These are phyloP conservation scores for Triticum aestivum DNA, from an alignment of 176 grass and related monocot genomes.

Conservation along the genomic window IWGSC_CS_RefSeq_v2.1 NC_057808.1:545821077-545821576, in stretches of 20 bases:
- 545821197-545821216: background rate
- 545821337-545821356: background rate
- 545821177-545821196: too few species aligned
- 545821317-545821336: background rate
- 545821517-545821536: too few species aligned
- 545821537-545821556: too few species aligned
- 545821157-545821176: too few species aligned
- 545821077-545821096: background rate
- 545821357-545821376: background rate
- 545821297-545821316: background rate
- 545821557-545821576: too few species aligned
- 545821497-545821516: too few species aligned
- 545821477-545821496: too few species aligned
- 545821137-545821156: background rate
- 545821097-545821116: background rate
- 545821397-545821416: background rate
- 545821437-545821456: too few species aligned
- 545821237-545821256: background rate
- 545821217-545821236: background rate
- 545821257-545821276: background rate
- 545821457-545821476: too few species aligned
- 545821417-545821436: background rate
- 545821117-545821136: background rate
- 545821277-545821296: background rate
- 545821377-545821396: background rate